These are phyloP conservation scores for Sclerotinia glacialis DNA, from an alignment of 2,329 filamentous ascomycete species.

Conservation along the genomic window DNA sequence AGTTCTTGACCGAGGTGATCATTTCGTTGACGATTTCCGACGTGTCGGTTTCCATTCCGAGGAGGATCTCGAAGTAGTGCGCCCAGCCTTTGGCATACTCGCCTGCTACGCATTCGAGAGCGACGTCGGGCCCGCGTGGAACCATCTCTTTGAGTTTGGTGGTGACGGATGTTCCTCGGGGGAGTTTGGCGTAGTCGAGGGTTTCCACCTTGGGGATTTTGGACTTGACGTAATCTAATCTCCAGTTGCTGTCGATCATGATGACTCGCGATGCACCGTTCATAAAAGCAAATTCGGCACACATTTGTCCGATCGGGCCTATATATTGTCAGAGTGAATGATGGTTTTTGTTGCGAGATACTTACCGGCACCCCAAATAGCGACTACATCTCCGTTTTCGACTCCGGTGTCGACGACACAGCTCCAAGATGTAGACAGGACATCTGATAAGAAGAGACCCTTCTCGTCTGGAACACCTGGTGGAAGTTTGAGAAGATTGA, in stretches of 20 bases:
- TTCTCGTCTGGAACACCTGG: slow-evolving; percentile 82
- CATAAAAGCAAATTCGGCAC: slow-evolving; percentile 68
- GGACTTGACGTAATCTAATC: slow-evolving; percentile 65
- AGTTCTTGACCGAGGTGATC: slow-evolving; percentile 70
- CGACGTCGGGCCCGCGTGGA: slow-evolving; percentile 70
- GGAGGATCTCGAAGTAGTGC: slow-evolving; percentile 55
- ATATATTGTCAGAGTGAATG: not conserved
- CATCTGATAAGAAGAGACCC: slow-evolving; percentile 73
- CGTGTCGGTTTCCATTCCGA: slow-evolving; percentile 79
- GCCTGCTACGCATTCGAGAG: slow-evolving; percentile 64
- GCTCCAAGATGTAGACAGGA: slow-evolving; percentile 76
- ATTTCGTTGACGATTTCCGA: slow-evolving; percentile 79
- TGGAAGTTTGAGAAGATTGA: slow-evolving; percentile 77
- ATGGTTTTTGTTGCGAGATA: not conserved
- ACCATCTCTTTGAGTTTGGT: slow-evolving; percentile 71
- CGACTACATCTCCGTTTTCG: slow-evolving; percentile 72
- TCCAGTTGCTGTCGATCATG: slow-evolving; percentile 70
- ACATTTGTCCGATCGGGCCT: slow-evolving; percentile 81
- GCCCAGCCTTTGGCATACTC: slow-evolving; percentile 62
- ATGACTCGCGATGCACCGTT: slow-evolving; percentile 75
- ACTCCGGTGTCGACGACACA: slow-evolving; percentile 80
- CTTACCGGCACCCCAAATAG: slow-evolving; percentile 71
- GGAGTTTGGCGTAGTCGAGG: slow-evolving; percentile 63
- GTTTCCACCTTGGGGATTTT: slow-evolving; percentile 65
- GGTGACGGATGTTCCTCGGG: slow-evolving; percentile 65